Conservation (phyloP, 352 stramenopile genomes). For the Bremia lactucae region DNA sequence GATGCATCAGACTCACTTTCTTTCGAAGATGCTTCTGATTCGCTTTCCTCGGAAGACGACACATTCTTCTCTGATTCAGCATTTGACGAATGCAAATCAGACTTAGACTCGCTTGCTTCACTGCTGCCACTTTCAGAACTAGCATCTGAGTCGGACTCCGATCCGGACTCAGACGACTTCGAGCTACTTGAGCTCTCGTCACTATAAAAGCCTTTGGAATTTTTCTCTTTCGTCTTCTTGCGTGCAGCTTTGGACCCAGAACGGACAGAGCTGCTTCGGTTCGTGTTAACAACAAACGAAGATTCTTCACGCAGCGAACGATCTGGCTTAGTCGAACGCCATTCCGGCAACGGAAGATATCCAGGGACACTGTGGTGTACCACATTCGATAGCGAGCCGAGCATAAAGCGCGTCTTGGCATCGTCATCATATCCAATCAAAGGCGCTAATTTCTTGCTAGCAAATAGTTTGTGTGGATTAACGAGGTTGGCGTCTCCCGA, state of each 20-base stretch:
- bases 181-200: constrained; percentile 44
- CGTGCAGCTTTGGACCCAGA: constrained; percentile 7
- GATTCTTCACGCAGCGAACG: constrained; percentile 65
- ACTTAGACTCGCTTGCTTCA: constrained; percentile 20
- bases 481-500: constrained; percentile 47
- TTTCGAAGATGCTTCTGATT: constrained; percentile 40
- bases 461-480: constrained; percentile 67
- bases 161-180: constrained; percentile 23
- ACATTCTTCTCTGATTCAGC: constrained; percentile 35
- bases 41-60: constrained; percentile 35
- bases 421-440: constrained; percentile 68
- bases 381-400: constrained; percentile 83
- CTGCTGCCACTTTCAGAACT: constrained; percentile 21
- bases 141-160: constrained; percentile 34
- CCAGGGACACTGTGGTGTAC: constrained; percentile 79
- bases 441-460: constrained; percentile 68
- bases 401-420: constrained; percentile 58
- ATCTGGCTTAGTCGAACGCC: constrained; percentile 60
- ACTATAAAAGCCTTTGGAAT: constrained; percentile 54
- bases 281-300: constrained; percentile 28
- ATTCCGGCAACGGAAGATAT: constrained; percentile 67
- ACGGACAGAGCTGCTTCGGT: constrained; percentile 14
- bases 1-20: too few relatives aligned
- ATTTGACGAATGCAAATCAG: constrained; percentile 24
- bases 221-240: constrained; percentile 27